Conservation (phyloP, 768 basidiomycete genomes). For the Pilatotrama ljubarskyi region DNA sequence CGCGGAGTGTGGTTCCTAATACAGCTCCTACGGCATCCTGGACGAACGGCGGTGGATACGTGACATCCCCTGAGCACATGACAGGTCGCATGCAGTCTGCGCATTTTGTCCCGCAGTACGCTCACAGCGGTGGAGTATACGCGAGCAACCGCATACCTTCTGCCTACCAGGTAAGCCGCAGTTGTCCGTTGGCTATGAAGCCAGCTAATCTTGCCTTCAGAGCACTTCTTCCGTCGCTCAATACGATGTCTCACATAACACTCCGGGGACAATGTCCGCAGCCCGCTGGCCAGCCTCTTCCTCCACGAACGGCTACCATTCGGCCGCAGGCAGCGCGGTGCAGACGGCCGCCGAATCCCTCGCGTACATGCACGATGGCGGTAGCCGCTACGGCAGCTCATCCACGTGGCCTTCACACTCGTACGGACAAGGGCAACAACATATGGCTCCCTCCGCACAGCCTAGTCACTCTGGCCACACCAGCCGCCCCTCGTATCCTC, state of each 20-base stretch:
- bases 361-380: conserved; percentile 17
- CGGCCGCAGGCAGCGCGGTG: conserved; percentile 4
- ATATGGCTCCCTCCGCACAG: not conserved
- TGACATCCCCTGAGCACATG: conserved; percentile 6
- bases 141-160: conserved; percentile 8
- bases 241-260: not conserved
- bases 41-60: conserved; percentile 15
- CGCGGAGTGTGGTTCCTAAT: not conserved
- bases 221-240: not conserved
- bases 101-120: conserved; percentile 15
- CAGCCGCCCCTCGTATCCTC: conserved; percentile 1
- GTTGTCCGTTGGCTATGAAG: not conserved
- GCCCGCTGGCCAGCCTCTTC: conserved; percentile 13
- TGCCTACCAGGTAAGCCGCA: conserved; percentile 14
- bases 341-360: conserved; percentile 22
- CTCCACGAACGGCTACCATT: conserved; percentile 12
- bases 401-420: conserved; percentile 4
- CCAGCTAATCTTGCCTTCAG: not conserved
- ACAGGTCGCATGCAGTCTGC: conserved; percentile 10
- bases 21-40: conserved; percentile 7
- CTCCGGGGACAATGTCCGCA: conserved; percentile 8
- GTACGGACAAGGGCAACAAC: conserved; percentile 6
- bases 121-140: conserved; percentile 7
- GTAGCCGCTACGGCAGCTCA: conserved; percentile 6
- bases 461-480: not conserved